Evolutionary conservation across 73 alveolate species (phyloP).

Genomic region (Paramecium primaurelia): DNA sequence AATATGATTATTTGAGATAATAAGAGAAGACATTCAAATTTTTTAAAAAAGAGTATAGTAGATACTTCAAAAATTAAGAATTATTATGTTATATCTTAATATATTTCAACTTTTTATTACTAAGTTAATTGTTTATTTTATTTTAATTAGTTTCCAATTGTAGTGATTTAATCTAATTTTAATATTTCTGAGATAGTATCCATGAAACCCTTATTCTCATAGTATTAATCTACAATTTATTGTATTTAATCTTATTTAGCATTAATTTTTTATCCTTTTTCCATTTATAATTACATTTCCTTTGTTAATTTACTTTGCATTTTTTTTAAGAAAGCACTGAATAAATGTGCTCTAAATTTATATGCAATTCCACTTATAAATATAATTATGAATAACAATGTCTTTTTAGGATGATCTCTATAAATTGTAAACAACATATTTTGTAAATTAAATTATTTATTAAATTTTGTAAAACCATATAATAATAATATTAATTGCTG

Average conservation of each 20-base stretch:
- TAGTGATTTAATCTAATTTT: not conserved
- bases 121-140: not conserved
- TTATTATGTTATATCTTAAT: not conserved
- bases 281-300: not conserved
- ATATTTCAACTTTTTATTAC: not conserved
- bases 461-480: not conserved
- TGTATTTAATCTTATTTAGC: not conserved
- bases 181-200: not conserved
- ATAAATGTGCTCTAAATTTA: not conserved
- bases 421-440: not conserved
- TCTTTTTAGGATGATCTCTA: not conserved
- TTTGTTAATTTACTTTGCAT: not conserved
- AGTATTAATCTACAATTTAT: not conserved
- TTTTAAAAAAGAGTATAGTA: not conserved
- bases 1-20: not conserved
- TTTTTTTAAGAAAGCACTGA: not conserved
- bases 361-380: not conserved
- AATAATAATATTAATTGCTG: not conserved
- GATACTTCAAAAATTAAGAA: not conserved
- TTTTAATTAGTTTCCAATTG: not conserved
- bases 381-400: not conserved
- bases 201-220: not conserved
- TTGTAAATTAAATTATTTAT: not conserved
- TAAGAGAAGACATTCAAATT: not conserved
- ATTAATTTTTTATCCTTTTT: not conserved